A percentile compares a stretch with the other conserved stretches of the same genome.
Evolutionary conservation across 495 filamentous ascomycete species (phyloP).

Genomic region (Hyaloscypha bicolor): DNA sequence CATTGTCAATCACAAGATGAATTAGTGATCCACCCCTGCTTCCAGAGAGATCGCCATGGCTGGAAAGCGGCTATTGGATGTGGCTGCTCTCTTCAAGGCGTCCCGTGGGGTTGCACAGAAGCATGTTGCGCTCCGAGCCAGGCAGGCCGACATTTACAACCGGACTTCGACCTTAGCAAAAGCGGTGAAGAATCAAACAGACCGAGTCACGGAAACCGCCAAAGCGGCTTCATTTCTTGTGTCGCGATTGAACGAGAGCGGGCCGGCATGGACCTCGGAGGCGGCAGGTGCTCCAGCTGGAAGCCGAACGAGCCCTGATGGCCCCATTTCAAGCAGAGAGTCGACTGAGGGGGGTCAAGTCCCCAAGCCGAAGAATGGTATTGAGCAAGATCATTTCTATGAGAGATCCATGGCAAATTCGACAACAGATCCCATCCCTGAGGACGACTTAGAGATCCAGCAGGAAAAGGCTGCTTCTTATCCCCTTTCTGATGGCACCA

Average conservation of each 20-base stretch:
- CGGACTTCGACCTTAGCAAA: constrained; percentile 75
- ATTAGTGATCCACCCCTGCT: neutral
- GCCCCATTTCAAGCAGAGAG: constrained; percentile 25
- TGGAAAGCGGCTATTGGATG: constrained; percentile 33
- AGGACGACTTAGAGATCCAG: constrained; percentile 39
- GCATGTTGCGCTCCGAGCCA: constrained; percentile 74
- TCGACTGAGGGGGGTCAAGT: constrained; percentile 13
- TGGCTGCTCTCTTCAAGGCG: constrained; percentile 46
- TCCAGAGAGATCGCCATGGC: constrained; percentile 23
- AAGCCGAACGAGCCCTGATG: neutral
- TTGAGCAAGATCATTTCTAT: constrained; percentile 49
- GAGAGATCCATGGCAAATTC: constrained; percentile 37
- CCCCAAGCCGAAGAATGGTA: constrained; percentile 32
- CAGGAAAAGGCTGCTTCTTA: constrained; percentile 44
- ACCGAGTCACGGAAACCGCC: constrained; percentile 64
- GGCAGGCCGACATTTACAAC: constrained; percentile 78
- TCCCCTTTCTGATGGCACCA: constrained; percentile 48
- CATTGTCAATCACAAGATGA: neutral
- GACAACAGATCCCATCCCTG: constrained; percentile 28
- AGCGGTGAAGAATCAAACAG: constrained; percentile 62
- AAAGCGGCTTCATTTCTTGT: constrained; percentile 63
- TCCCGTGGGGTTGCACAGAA: constrained; percentile 75
- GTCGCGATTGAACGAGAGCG: constrained; percentile 54
- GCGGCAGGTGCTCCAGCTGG: neutral
- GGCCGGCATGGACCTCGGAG: constrained; percentile 30